Base-by-base conservation (phyloP, 2,329 filamentous ascomycete genomes). In the Phyllosticta capitalensis region DNA sequence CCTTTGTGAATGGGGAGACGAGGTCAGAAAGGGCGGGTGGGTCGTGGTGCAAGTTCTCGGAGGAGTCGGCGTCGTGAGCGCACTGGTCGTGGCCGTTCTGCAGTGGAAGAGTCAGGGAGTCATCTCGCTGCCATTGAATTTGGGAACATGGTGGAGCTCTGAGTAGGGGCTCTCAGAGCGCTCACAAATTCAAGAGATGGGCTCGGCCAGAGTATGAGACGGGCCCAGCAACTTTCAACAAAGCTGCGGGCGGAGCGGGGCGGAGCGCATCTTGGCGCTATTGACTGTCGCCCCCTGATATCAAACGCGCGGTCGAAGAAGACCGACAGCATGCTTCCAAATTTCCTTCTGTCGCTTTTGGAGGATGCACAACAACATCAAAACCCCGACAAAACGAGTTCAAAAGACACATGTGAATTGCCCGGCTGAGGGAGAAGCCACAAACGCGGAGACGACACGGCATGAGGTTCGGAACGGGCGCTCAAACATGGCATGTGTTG, bases 41-140 rank as follows among this genome's bases (percentile, higher is more conserved):
- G 72, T 87, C 53, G 81, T 88, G 0, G 75, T 95, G 45, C 88
- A 92, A 69, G 76, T 95, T 5, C 72, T 92, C 21, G 88, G 90
- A 14, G 84, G 88, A 56, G 78, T 91, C 57, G 86, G 90, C 0
- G 75, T 94, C 26, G 70, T 95, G 2, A 88, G 90, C 3, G 89
- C 88, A 14, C 70, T 92, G 38, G 82, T 85, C 21, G 77, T 88
- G 19, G 69, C 69, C 21, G 68, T 73, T 14, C 71, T 71, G 53
- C 58, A 59, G 14, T 59, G 56, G 56, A 49, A 24, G 22, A 49
- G 22, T 5, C 56, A 59, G 38, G 56, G 56, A 12, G n/a, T 45
- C 12, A 45, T 45, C 17, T 45, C 38, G 17, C 17, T 45, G 38
- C 38, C 38, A 6, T 3, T n/a, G 2, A 4, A 45, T 45, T n/a